Base-by-base conservation (phyloP, 495 filamentous ascomycete genomes). In the Aspergillus panamensis region DNA sequence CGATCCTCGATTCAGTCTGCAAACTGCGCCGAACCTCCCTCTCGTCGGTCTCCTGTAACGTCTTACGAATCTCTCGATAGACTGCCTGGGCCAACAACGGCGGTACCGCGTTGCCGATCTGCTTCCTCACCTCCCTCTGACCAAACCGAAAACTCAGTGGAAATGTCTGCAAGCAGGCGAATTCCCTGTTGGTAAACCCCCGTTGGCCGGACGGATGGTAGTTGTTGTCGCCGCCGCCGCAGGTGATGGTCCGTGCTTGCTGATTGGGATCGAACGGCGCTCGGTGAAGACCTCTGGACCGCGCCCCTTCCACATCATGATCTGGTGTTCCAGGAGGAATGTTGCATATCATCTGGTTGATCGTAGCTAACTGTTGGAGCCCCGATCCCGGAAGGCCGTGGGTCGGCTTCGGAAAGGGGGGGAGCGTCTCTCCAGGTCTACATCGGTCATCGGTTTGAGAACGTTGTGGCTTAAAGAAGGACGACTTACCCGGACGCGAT, bases 101-200 rank as follows among this genome's bases (percentile, higher is more conserved):
- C 0, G 91, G 89, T 7, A 95, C 90, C 0, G 91, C 90, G 67
- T 97, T 97, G 0, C 93, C 93, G 59, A 96, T 89, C 65, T 94
- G 90, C 61, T 78, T 86, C 55, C 81, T 83, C 2, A 84, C 72
- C 2, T 66, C 62, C 0, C 43, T 55, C 0, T 53, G 43, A 0
- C 70, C 62, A 59, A 96, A 96, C 3, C 73, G 66, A 70, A 90
- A 87, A 2, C 74, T 69, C 0, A 73, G 12, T 0, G 91, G 90
- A 50, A 96, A 97, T 0, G 84, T 84, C 57, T 94, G 89, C 3
- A 97, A 64, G 10, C 82, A 77, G 0, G 93, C 89, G 33, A 88
- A 81, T 60, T 98, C 94, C 0, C 87, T 81, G 0, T 82, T 60
- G 0, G 88, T 95, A 55, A 88, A 90, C 0, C 76, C 69, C 0